Evolutionary conservation across 1,139 yeast species (phyloP).

Genomic region (Williopsis jadinii): DNA sequence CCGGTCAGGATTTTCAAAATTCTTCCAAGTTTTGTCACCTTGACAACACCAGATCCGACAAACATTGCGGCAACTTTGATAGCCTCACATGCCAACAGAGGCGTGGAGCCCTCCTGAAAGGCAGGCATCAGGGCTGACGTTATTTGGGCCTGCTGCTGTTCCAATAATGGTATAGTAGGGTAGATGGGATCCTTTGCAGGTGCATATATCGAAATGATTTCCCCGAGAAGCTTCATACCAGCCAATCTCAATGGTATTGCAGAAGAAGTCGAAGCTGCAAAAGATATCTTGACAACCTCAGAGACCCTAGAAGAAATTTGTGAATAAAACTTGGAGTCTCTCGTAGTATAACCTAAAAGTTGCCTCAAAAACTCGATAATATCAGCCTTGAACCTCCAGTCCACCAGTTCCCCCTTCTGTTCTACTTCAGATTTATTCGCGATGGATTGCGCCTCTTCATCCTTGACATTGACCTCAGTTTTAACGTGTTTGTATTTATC

Average conservation of each 20-base stretch:
- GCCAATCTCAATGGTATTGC: slow-evolving; percentile 52
- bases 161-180: slow-evolving; percentile 65
- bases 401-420: slow-evolving; percentile 22
- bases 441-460: slow-evolving; percentile 40
- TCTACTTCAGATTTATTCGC: slow-evolving; percentile 26
- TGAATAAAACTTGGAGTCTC: slow-evolving; percentile 34
- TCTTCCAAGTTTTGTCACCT: slow-evolving; percentile 44
- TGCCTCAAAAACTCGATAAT: slow-evolving; percentile 53
- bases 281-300: slow-evolving; percentile 75
- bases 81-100: slow-evolving; percentile 71
- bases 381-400: slow-evolving; percentile 23
- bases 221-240: slow-evolving; percentile 66
- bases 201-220: slow-evolving; percentile 40
- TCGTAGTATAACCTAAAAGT: slow-evolving; percentile 38
- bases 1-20: slow-evolving; percentile 61
- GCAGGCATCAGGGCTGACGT: slow-evolving; percentile 88
- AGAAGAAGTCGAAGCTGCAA: slow-evolving; percentile 74
- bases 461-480: slow-evolving; percentile 26
- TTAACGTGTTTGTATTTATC: slow-evolving; percentile 19
- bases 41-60: slow-evolving; percentile 49
- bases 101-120: slow-evolving; percentile 67
- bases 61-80: slow-evolving; percentile 76
- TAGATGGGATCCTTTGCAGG: slow-evolving; percentile 65
- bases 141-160: slow-evolving; percentile 92
- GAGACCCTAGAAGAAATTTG: slow-evolving; percentile 48